Conservation (phyloP, 495 filamentous ascomycete species). For the Neohortaea acidophila region DNA sequence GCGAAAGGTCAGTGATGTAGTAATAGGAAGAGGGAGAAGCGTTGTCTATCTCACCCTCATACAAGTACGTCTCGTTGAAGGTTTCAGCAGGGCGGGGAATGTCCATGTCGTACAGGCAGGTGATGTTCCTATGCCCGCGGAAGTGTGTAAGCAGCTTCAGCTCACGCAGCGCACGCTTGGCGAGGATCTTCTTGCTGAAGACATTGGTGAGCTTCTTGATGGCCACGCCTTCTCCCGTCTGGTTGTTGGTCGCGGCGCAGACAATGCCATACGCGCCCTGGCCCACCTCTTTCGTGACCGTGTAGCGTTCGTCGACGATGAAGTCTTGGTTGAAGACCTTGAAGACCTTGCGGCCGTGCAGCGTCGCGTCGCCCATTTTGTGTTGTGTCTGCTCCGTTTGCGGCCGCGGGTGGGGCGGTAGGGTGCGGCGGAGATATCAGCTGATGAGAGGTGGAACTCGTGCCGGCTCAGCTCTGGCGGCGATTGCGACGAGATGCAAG, state of each 20-base stretch:
- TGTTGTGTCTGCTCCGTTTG: too few relatives aligned
- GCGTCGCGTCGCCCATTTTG: slow-evolving; percentile 10
- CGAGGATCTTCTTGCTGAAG: slow-evolving; percentile 99
- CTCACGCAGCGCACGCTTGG: slow-evolving; percentile 91
- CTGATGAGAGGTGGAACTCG: not conserved
- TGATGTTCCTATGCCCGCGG: slow-evolving; percentile 69
- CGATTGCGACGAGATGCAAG: too few relatives aligned
- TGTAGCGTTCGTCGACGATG: slow-evolving; percentile 94
- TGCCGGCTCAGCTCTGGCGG: too few relatives aligned
- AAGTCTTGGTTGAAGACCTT: slow-evolving; percentile 99
- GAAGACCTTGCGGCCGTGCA: slow-evolving; percentile 72
- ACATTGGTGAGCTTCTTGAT: slow-evolving; percentile 99
- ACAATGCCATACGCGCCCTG: slow-evolving; percentile 98
- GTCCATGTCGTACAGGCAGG: slow-evolving; percentile 98
- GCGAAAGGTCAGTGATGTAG: too few relatives aligned
- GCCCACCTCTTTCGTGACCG: slow-evolving; percentile 94
- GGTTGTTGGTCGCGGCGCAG: slow-evolving; percentile 84
- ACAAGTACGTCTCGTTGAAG: slow-evolving; percentile 98
- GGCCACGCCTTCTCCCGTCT: slow-evolving; percentile 88
- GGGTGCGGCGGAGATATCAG: not conserved
- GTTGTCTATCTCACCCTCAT: slow-evolving; percentile 55
- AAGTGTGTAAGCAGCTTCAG: slow-evolving; percentile 99
- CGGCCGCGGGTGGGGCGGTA: not conserved
- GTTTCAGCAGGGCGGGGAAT: slow-evolving; percentile 94
- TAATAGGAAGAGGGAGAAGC: too few relatives aligned